Percentiles rank a stretch among this genome's conserved stretches.
Evolutionary conservation across 2,329 filamentous ascomycete species (phyloP).

Genomic region (Amauroascus niger): DNA sequence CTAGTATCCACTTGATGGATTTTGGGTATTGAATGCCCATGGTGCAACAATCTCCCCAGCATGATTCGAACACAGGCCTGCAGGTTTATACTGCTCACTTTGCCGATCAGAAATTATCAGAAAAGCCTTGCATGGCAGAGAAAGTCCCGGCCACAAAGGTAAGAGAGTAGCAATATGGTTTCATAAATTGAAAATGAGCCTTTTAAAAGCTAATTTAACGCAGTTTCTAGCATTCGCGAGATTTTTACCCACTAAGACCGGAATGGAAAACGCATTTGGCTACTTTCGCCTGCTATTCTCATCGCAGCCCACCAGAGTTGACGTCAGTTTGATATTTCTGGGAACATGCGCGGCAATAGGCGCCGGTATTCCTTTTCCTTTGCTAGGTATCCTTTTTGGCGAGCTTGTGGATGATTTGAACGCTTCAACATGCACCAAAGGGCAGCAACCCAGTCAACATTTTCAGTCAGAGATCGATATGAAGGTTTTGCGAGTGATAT

Average conservation of each 20-base stretch:
- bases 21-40: too few species aligned
- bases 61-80: too few species aligned
- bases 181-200: not conserved
- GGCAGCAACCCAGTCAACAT: not conserved
- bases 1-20: too few species aligned
- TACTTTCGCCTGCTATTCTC: conserved; percentile 13
- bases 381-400: conserved; percentile 34
- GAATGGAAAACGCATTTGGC: conserved; percentile 4
- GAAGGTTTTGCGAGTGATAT: conserved; percentile 54
- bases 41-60: too few species aligned
- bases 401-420: conserved; percentile 35
- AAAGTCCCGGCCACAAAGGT: not conserved
- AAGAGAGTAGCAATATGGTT: not conserved
- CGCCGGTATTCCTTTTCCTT: conserved; percentile 31
- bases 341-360: conserved; percentile 29
- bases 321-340: conserved; percentile 23
- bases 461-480: conserved; percentile 41
- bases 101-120: too few species aligned
- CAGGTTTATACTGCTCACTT: too few species aligned
- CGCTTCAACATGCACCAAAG: conserved; percentile 13
- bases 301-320: conserved; percentile 15
- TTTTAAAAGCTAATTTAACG: not conserved
- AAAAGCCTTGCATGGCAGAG: not conserved
- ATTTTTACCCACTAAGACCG: not conserved
- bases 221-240: not conserved